These are phyloP conservation scores for Verbascum thapsus DNA, from an alignment of 257 asterid genomes.

Conservation along the genomic window DNA sequence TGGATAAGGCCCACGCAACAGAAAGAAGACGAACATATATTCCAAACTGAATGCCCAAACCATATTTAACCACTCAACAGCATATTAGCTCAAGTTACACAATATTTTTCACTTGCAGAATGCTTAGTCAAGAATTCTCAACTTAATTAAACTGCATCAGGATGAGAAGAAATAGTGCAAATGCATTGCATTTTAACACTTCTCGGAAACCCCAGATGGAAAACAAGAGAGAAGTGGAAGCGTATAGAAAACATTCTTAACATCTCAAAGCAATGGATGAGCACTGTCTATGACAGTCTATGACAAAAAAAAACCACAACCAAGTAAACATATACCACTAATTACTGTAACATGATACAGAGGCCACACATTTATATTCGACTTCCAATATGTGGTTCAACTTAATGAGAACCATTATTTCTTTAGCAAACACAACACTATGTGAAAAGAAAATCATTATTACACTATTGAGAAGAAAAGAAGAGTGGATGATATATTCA, in stretches of 20 bases:
- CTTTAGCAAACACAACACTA: constrained; percentile 18
- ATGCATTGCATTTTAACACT: not conserved
- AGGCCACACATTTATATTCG: not conserved
- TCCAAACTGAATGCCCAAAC: too few species aligned
- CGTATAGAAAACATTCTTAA: constrained; percentile 1
- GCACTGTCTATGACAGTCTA: not conserved
- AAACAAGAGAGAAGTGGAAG: not conserved
- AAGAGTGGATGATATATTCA: constrained; percentile 35
- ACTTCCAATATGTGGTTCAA: constrained; percentile 8
- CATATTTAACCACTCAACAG: not conserved
- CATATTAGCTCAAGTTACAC: too few species aligned
- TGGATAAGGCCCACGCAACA: not conserved
- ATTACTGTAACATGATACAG: not conserved
- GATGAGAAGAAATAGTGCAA: constrained; percentile 8
- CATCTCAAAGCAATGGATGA: constrained; percentile 16
- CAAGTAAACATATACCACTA: not conserved
- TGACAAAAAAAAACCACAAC: not conserved
- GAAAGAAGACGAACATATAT: not conserved
- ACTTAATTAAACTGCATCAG: not conserved
- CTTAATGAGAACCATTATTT: constrained; percentile 1
- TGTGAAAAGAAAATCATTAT: constrained; percentile 4
- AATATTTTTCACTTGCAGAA: not conserved
- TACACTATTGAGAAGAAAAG: constrained; percentile 13
- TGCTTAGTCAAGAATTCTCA: not conserved
- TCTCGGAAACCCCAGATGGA: not conserved